Evolutionary conservation across 2,329 filamentous ascomycete species (phyloP), one percentile per base, ranked within the genome.

Genomic region (Colletotrichum lupini): DNA sequence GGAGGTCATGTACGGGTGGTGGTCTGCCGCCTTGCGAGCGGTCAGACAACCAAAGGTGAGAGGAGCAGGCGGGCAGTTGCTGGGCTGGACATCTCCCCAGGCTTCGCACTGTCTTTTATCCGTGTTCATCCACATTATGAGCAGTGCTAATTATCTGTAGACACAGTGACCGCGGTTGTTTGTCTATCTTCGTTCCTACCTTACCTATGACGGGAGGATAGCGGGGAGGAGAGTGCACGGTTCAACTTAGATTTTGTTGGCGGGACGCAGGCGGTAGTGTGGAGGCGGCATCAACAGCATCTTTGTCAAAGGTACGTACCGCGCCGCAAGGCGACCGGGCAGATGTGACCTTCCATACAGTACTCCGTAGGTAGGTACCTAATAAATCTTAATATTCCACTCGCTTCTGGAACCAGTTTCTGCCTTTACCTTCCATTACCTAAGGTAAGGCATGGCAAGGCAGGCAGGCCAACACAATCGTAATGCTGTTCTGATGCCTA

Each of bases 161-260:
- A 37, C 28, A 73, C 70, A 55, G 66, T 72, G 32, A 32, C 61
- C 35, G 59, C 59, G 59, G 66, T 30, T 49, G 42, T 49, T 19
- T 22, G 19, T 22, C 42, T 42, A 42, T 19, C 42, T 35, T 35
- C 32, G 32, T 12, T 35, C 32, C 4, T 35, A 35, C 32, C 32
- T 35, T 35, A 5, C 32, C 19, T 49, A 69, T 49, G 66, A 30
- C 67, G 67, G 71, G 46, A 71, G 37, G 53, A 71, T 71, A 66
- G 71, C 60, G 71, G 67, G 71, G 67, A 46, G 12, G 56, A 11
- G 28, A 24, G 60, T 56, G 71, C 71, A 73, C 67, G 71, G 71
- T 60, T 57, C 71, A 73, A 24, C n/a, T 16, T 56, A 61, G 55
- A 42, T 19, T 62, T 28, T 30, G 46, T 53, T 24, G 42, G 35